Evolutionary conservation across 2,329 filamentous ascomycete species (phyloP).

Genomic region (Incumbomyces delicatus): DNA sequence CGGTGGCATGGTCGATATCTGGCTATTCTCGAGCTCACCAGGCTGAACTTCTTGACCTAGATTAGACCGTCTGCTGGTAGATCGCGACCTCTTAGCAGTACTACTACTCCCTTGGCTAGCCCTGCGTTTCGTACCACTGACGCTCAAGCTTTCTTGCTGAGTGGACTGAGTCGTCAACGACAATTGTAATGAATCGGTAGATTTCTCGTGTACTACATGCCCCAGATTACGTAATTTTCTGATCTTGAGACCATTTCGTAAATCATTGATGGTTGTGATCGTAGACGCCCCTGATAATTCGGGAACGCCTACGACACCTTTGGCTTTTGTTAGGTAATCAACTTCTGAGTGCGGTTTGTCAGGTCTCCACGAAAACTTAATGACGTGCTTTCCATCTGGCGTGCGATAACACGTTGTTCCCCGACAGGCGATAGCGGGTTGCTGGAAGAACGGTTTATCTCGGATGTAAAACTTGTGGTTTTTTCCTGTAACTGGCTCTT

Average conservation of each 20-base stretch:
- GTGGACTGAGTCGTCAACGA: not conserved
- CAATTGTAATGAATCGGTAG: not conserved
- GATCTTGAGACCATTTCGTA: not conserved
- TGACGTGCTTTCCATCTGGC: conserved; percentile 3
- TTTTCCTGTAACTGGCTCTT: not conserved
- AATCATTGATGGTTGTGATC: not conserved
- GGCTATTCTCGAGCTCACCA: not conserved
- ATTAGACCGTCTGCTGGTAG: not conserved
- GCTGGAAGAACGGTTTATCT: not conserved
- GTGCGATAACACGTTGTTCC: not conserved
- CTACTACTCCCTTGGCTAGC: not conserved
- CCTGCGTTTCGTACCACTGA: conserved; percentile 4
- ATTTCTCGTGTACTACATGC: not conserved
- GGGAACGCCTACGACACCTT: not conserved
- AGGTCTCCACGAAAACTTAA: not conserved
- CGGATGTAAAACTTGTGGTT: not conserved
- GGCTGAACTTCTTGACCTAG: not conserved
- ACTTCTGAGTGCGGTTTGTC: not conserved
- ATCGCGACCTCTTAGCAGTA: not conserved
- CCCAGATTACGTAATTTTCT: not conserved
- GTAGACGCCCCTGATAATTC: not conserved
- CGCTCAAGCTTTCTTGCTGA: not conserved
- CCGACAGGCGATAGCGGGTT: not conserved
- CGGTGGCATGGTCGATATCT: not conserved
- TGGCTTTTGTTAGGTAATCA: not conserved